Conservation (phyloP, 352 stramenopile species). For the Stephanocyclus meneghinianus region DNA sequence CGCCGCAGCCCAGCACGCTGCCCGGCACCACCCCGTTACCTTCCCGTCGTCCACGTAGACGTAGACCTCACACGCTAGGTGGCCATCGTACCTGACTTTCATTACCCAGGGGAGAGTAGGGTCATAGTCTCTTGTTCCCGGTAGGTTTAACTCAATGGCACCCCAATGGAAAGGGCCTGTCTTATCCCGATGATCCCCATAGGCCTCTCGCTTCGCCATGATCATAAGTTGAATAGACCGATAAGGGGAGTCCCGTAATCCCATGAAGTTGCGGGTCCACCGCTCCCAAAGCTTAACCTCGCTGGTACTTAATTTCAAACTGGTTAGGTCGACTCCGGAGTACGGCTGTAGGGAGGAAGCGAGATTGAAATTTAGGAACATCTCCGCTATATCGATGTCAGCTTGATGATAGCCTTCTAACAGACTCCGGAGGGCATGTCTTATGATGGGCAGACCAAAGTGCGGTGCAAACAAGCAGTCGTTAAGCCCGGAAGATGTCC, state of each 20-base stretch:
- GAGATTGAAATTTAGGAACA: constrained; percentile 43
- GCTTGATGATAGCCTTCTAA: constrained; percentile 14
- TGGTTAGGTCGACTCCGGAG: constrained; percentile 28
- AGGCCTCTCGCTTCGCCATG: not conserved
- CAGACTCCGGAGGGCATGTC: constrained; percentile 17
- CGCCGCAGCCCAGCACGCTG: constrained; percentile 12
- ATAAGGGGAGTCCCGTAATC: constrained; percentile 45
- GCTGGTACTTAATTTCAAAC: not conserved
- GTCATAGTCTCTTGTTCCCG: constrained; percentile 39
- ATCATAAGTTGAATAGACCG: constrained; percentile 18
- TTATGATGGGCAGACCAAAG: constrained; percentile 49
- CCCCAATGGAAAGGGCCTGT: constrained; percentile 46
- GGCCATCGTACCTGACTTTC: constrained; percentile 10
- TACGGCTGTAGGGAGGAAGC: constrained; percentile 1
- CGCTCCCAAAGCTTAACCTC: constrained; percentile 12
- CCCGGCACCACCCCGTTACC: not conserved
- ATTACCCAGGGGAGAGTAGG: constrained; percentile 37
- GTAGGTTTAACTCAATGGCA: constrained; percentile 38
- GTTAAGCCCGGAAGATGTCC: constrained; percentile 46
- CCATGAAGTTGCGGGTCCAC: constrained; percentile 52
- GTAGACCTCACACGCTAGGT: constrained; percentile 29
- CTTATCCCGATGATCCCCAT: constrained; percentile 13
- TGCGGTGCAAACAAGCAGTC: constrained; percentile 40
- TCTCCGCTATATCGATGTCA: constrained; percentile 39
- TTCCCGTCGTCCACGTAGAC: constrained; percentile 45